Base-by-base conservation (phyloP, 106 monocot species). In the Acanthochlamys bracteata region DNA sequence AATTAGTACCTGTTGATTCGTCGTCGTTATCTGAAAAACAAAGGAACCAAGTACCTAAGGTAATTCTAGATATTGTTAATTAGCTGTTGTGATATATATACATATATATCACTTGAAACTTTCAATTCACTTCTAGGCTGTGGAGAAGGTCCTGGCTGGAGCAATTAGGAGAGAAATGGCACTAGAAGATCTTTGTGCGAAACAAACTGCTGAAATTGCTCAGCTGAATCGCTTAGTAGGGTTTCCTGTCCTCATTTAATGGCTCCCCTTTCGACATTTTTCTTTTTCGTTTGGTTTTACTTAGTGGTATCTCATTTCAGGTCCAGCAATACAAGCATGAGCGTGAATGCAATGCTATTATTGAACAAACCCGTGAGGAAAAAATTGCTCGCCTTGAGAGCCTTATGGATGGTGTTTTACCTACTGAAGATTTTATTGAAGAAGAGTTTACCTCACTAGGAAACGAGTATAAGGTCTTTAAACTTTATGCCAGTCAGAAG, bases 321-420 rank as follows among this genome's bases (percentile, higher is more conserved):
- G 83, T 89, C 41, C 85, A 86, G 61, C 98, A 99, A 63, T 99
- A 92, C 69, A 99, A 89, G 70, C 88, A 89, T 75, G 98, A 99
- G 46, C 84, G 98, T 67, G 98, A 99, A 69, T 99, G 98, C 73
- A 86, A 73, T 68, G 73, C 88, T 4, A 66, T 85, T 47, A 85
- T 92, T 79, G 88, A 83, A 59, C 74, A 92, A 66, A 79, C 81
- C 33, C 77, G 81, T 0, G 89, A 92, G 56, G 92, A 83, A 57
- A 99, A 92, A 67, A 92, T 99, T 68, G 76, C 76, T 54, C 84
- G 92, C 19, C 89, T 99, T 55, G 98, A 99, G 71, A 71, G 71
- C 33, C 88, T 99, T 46, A 86, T 92, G 85, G 92, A 99, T 79
- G 98, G 89, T 24, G 76, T 86, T 71, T 73, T 98, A 56, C 81